These are phyloP conservation scores for Vitis rupestris DNA, from an alignment of 164 flowering plant species.

Conservation along the genomic window DNA sequence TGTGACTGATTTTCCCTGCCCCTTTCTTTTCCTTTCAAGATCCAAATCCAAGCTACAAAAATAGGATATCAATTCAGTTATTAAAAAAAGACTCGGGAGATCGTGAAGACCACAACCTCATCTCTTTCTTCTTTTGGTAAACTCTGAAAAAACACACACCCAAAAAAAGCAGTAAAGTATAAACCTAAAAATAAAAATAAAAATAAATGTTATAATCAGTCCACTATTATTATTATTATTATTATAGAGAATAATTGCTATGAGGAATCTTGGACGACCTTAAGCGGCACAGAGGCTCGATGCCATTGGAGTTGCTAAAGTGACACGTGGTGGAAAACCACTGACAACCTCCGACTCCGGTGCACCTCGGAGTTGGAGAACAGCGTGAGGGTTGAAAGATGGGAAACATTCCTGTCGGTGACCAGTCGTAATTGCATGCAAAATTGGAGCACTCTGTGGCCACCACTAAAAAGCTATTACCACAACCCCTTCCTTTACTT, in stretches of 20 bases:
- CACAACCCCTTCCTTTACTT: background rate
- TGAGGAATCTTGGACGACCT: background rate
- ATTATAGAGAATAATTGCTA: background rate
- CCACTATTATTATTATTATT: background rate
- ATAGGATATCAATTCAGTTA: background rate
- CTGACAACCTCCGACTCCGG: constrained; percentile 27
- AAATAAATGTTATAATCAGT: constrained; percentile 10
- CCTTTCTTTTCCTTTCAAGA: background rate
- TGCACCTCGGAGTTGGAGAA: constrained; percentile 8
- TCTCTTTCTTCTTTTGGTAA: constrained; percentile 41
- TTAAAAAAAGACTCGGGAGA: background rate
- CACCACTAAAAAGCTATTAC: background rate
- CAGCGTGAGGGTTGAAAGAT: constrained; percentile 4
- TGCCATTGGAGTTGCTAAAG: background rate
- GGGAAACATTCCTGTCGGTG: constrained; percentile 30
- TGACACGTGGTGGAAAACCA: constrained; percentile 13
- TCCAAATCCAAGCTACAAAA: background rate
- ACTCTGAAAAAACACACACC: constrained; percentile 12
- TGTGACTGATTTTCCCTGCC: background rate
- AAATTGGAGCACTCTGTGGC: constrained; percentile 9
- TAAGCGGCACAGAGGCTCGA: constrained; percentile 10
- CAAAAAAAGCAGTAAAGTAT: constrained; percentile 3
- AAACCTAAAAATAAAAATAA: background rate
- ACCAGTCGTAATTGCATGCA: constrained; percentile 20
- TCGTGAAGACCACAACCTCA: constrained; percentile 13